Evolutionary conservation across 441 rosid species (phyloP).

Genomic region (Capsella rubella): DNA sequence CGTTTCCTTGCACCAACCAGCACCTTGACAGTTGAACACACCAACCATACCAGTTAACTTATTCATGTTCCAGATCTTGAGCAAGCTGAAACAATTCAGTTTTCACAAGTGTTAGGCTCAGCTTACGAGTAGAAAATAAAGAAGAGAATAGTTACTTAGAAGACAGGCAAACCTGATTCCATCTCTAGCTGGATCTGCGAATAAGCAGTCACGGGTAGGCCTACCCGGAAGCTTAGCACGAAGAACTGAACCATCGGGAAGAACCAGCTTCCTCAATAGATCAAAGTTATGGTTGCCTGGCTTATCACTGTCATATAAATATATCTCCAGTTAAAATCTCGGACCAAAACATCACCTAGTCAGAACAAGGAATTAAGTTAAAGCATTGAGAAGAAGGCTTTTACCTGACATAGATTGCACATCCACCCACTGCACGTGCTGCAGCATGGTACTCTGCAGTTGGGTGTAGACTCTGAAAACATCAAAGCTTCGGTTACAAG

Average conservation of each 20-base stretch:
- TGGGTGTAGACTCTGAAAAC: conserved; percentile 84
- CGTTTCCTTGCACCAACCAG: conserved; percentile 88
- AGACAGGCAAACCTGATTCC: conserved; percentile 60
- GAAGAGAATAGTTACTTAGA: conserved; percentile 1
- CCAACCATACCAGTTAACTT: conserved; percentile 86
- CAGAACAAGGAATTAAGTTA: conserved; percentile 1
- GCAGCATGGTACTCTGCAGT: conserved; percentile 95
- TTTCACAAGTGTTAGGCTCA: background rate
- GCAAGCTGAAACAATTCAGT: conserved; percentile 56
- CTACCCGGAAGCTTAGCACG: conserved; percentile 93
- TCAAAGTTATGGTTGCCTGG: conserved; percentile 92
- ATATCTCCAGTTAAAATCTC: conserved; percentile 25
- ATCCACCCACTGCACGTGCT: conserved; percentile 93
- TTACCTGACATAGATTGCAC: conserved; percentile 94
- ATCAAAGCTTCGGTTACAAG: conserved; percentile 27
- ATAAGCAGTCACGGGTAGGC: conserved; percentile 92
- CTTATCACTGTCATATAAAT: conserved; percentile 65
- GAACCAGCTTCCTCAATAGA: conserved; percentile 78
- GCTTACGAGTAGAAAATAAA: background rate
- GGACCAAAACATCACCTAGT: background rate
- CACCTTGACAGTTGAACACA: conserved; percentile 97
- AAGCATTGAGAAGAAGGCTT: background rate
- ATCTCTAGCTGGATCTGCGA: conserved; percentile 89
- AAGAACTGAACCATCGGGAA: conserved; percentile 91
- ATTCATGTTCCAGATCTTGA: conserved; percentile 91